These are phyloP conservation scores for Euryodendron excelsum DNA, from an alignment of 148 eudicot species.

Conservation along the genomic window DNA sequence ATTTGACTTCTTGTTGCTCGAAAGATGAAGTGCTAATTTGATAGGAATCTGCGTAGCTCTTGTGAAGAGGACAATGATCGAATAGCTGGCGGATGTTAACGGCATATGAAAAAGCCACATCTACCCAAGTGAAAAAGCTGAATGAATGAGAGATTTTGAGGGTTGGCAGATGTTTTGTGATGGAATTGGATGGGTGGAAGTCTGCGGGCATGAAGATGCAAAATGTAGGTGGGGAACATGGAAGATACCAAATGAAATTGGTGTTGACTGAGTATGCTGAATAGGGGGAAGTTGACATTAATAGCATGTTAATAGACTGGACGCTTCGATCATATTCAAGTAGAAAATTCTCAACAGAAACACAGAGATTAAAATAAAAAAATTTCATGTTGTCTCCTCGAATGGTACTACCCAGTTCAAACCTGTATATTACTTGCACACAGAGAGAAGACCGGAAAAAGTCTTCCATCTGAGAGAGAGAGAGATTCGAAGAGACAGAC, in stretches of 20 bases:
- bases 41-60: not conserved
- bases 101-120: not conserved
- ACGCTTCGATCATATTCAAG: not conserved
- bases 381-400: not conserved
- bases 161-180: not conserved
- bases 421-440: not conserved
- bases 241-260: not conserved
- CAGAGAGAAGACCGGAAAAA: not conserved
- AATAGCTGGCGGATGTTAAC: not conserved
- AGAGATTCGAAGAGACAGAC: not conserved
- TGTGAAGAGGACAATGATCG: not conserved
- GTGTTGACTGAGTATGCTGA: not conserved
- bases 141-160: not conserved
- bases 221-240: not conserved
- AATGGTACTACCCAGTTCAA: not conserved
- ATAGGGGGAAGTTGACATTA: not conserved
- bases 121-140: not conserved
- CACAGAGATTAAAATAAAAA: not conserved
- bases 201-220: not conserved
- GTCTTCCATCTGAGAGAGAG: not conserved
- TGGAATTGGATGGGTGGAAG: not conserved
- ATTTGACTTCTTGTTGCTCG: not conserved
- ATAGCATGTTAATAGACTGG: not conserved
- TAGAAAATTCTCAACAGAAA: not conserved
- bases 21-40: not conserved